phyloP scores from a whole-genome alignment of 805 yeast species.

The Tetrapisispora taiwanensis region DNA sequence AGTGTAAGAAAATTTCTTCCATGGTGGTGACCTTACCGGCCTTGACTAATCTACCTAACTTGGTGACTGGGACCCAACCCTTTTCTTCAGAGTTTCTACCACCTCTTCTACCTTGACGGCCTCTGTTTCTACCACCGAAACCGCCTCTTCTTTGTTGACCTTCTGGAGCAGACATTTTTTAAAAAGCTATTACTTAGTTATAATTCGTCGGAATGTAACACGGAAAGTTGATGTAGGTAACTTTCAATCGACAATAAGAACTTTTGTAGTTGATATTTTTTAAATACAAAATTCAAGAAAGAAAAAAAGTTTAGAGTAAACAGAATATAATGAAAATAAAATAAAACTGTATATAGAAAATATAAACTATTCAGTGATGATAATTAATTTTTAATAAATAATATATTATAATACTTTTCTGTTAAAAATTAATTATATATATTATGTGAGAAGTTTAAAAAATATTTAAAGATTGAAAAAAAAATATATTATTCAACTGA shows the following conservation, averaged over 20 bases:
- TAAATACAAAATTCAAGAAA: background rate
- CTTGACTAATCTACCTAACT: constrained; percentile 98
- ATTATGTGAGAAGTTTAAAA: too few species aligned
- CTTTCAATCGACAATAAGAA: constrained; percentile 39
- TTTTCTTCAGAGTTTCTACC: constrained; percentile 90
- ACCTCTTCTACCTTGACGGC: constrained; percentile 54
- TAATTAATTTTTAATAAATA: too few species aligned
- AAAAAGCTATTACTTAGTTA: constrained; percentile 5
- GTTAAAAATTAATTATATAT: too few species aligned
- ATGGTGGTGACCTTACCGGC: constrained; percentile 94
- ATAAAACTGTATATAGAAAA: background rate
- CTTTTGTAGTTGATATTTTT: constrained; percentile 3
- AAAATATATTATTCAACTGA: too few species aligned
- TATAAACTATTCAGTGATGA: too few species aligned
- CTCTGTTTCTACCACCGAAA: constrained; percentile 47
- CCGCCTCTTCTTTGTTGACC: constrained; percentile 41
- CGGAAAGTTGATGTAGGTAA: constrained; percentile 47
- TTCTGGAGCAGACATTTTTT: constrained; percentile 33
- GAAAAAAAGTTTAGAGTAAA: background rate
- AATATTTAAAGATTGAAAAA: too few species aligned
- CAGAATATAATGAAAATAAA: background rate
- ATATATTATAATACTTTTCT: too few species aligned
- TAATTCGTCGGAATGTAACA: constrained; percentile 38
- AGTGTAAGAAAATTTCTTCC: constrained; percentile 98
- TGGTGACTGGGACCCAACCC: constrained; percentile 99